Evolutionary conservation across 1,139 yeast species (phyloP), one percentile per base, ranked within the genome.

Genomic region (Fermentozyma sake): DNA sequence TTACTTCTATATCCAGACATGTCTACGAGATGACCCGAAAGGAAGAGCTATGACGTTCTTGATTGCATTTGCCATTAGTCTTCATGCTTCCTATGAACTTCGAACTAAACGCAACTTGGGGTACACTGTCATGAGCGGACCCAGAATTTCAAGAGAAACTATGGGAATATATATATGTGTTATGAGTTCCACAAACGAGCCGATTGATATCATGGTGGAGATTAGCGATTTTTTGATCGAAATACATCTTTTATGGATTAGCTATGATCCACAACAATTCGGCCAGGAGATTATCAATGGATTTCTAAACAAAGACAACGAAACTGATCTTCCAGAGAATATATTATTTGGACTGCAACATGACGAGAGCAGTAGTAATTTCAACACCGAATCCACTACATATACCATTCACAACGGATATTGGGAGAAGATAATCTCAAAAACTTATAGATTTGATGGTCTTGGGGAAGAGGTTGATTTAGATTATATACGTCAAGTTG

Each of bases 91-190:
- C 1, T 50, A 62, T 3, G 73, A 69, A 31, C 51, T 79, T 12
- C 54, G 86, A 38, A 61, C 59, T 12, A 66, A 63, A 33, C 65
- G 61, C 30, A 80, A 76, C 40, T 52, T 80, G 26, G 68, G 65
- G 0, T 63, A 63, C 44, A 57, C 66, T 6, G 72, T 77, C 0
- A 38, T 66, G 5, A 69, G 76, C 22, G 85, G 85, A 0, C 33
- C 65, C n/a, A 54, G 80, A 36, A 43, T 68, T 1, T 51, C 73
- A 20, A 53, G 77, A 30, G 58, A 63, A 12, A 66, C 76, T 0
- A 46, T 71, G n/a, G 89, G 89, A 1, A 30, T 76, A 2, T 76
- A 70, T 38, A 50, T 80, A 6, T 62, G 72, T 4, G 50, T 78
- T 0, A 62, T 70, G 62, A 75, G 80, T 40, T 62, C 67, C 10